phyloP scores from a whole-genome alignment of 352 stramenopile species.

The Phytophthora parvispora region DNA sequence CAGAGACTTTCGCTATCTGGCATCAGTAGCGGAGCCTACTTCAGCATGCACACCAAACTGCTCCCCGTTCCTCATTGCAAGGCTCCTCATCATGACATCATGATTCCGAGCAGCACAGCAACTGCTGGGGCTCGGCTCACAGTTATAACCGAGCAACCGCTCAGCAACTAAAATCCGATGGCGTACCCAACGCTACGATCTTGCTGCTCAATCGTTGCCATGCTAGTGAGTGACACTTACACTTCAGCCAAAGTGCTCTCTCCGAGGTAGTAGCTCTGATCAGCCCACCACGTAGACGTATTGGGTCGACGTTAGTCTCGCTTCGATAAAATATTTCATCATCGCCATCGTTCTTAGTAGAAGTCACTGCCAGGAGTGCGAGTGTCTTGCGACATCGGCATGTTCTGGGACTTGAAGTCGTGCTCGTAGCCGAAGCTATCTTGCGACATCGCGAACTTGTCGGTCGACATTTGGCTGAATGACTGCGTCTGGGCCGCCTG shows the following conservation, averaged over 20 bases:
- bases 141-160: not conserved
- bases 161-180: not conserved
- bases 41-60: not conserved
- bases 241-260: not conserved
- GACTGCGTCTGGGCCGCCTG: slow-evolving; percentile 84
- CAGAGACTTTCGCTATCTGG: not conserved
- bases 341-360: slow-evolving; percentile 57
- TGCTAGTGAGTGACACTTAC: not conserved
- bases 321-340: slow-evolving; percentile 1
- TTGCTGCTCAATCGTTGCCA: not conserved
- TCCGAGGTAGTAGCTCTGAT: not conserved
- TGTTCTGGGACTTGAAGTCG: slow-evolving; percentile 89
- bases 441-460: slow-evolving; percentile 90
- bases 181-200: not conserved
- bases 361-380: slow-evolving; percentile 64
- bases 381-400: slow-evolving; percentile 85
- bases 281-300: not conserved
- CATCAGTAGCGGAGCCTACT: not conserved
- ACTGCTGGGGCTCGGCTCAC: not conserved
- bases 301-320: slow-evolving; percentile 3
- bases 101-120: not conserved
- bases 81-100: not conserved
- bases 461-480: slow-evolving; percentile 85
- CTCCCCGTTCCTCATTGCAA: not conserved
- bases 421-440: slow-evolving; percentile 83